Conservation (phyloP, 2,329 filamentous ascomycete species). For the Cladophialophora yegresii region DNA sequence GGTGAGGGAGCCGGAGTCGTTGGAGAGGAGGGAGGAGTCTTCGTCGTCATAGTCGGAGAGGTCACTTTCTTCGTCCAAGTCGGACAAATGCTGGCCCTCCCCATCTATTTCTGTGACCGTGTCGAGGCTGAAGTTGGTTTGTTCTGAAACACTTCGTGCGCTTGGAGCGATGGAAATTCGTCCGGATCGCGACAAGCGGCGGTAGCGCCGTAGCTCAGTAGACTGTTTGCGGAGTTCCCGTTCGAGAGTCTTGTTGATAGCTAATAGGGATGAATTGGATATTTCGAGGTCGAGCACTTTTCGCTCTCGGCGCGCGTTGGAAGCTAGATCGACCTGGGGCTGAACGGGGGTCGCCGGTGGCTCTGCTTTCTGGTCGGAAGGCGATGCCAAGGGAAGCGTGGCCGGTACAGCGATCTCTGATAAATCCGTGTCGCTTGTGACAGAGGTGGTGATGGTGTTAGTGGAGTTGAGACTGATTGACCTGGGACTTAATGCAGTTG, state of each 20-base stretch:
- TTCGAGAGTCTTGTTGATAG: slow-evolving; percentile 92
- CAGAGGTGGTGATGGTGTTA: slow-evolving; percentile 30
- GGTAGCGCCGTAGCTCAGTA: slow-evolving; percentile 79
- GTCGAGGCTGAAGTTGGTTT: slow-evolving; percentile 46
- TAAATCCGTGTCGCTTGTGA: slow-evolving; percentile 28
- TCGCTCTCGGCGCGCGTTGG: slow-evolving; percentile 85
- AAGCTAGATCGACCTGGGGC: slow-evolving; percentile 65
- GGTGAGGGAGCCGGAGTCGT: slow-evolving; percentile 38
- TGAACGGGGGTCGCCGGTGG: slow-evolving; percentile 40
- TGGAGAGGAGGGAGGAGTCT: slow-evolving; percentile 40
- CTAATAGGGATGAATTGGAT: slow-evolving; percentile 89
- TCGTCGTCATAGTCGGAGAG: slow-evolving; percentile 40
- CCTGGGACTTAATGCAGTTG: slow-evolving; percentile 31
- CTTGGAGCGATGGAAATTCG: slow-evolving; percentile 61
- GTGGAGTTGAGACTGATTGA: slow-evolving; percentile 34
- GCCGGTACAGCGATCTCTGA: slow-evolving; percentile 21
- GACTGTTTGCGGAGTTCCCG: slow-evolving; percentile 89
- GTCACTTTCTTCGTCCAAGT: slow-evolving; percentile 37
- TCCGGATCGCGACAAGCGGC: slow-evolving; percentile 80
- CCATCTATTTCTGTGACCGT: slow-evolving; percentile 52
- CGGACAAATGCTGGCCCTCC: slow-evolving; percentile 42
- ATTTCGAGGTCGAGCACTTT: slow-evolving; percentile 97
- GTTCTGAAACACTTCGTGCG: slow-evolving; percentile 47
- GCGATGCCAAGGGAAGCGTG: neutral
- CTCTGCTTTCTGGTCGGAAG: slow-evolving; percentile 37